These are phyloP conservation scores for Didymella glomerata DNA, from an alignment of 2,329 filamentous ascomycete species.

Conservation along the genomic window DNA sequence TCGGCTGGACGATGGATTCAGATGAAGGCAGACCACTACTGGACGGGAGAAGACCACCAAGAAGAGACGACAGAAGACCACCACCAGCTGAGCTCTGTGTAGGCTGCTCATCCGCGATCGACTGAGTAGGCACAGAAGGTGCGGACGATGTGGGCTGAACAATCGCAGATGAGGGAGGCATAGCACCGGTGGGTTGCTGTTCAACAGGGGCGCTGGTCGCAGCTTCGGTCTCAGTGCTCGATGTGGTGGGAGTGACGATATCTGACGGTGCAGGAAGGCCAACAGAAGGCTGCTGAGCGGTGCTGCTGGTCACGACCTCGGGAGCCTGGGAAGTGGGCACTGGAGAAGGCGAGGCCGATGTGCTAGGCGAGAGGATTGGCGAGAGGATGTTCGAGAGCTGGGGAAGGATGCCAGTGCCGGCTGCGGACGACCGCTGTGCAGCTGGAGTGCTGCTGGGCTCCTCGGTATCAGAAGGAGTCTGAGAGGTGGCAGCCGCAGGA, in stretches of 20 bases:
- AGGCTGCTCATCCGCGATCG: constrained; percentile 10
- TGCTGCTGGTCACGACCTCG: not conserved
- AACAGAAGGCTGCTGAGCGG: constrained; percentile 2
- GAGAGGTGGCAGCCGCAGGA: constrained; percentile 17
- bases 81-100: constrained; percentile 15
- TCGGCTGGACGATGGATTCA: constrained; percentile 11
- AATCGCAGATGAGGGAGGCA: constrained; percentile 8
- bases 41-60: constrained; percentile 16
- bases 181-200: constrained; percentile 3
- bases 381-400: constrained; percentile 6
- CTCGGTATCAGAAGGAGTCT: constrained; percentile 17
- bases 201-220: not conserved
- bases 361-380: constrained; percentile 9
- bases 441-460: constrained; percentile 10
- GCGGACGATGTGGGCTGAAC: constrained; percentile 11
- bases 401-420: constrained; percentile 14
- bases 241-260: constrained; percentile 4
- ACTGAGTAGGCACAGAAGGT: constrained; percentile 28
- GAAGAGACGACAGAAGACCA: constrained; percentile 14
- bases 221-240: not conserved
- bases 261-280: constrained; percentile 4
- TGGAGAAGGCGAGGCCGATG: constrained; percentile 5
- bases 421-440: constrained; percentile 5
- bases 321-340: not conserved
- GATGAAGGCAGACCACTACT: constrained; percentile 21